Evolutionary conservation across 441 rosid genomes (phyloP).

Genomic region (Croton setiger): DNA sequence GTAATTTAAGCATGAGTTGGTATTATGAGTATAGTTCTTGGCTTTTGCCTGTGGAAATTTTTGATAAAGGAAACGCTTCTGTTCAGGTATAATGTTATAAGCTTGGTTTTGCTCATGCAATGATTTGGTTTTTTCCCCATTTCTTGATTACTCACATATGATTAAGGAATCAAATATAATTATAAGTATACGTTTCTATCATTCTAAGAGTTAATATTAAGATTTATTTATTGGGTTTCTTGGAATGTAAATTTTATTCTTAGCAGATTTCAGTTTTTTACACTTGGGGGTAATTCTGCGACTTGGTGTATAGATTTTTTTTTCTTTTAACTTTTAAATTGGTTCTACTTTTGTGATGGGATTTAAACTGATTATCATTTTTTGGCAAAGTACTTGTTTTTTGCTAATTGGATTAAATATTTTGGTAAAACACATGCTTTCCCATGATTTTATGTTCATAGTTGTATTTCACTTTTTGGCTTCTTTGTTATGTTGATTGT

Average conservation of each 20-base stretch:
- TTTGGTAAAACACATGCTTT: constrained; percentile 3
- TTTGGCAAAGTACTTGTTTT: background rate
- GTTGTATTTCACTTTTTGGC: background rate
- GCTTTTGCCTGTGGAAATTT: constrained; percentile 62
- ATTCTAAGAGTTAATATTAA: background rate
- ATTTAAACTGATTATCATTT: background rate
- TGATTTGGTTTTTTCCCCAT: background rate
- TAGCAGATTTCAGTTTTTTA: background rate
- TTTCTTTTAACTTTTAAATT: background rate
- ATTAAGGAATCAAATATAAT: background rate
- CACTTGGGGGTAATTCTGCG: background rate
- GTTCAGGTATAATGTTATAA: constrained; percentile 55
- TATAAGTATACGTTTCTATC: too few relatives aligned
- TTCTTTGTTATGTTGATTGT: background rate
- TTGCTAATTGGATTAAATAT: background rate
- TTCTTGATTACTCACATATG: background rate
- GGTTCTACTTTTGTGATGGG: background rate
- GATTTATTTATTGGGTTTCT: background rate
- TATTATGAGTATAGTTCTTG: constrained; percentile 62
- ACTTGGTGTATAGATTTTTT: background rate
- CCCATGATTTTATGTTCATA: background rate
- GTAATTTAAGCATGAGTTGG: constrained; percentile 86
- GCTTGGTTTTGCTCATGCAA: background rate
- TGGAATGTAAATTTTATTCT: background rate
- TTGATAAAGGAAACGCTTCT: constrained; percentile 70